Percentiles rank a stretch among this genome's conserved stretches.
These are phyloP conservation scores for Stachybotrys chlorohalonatus DNA, from an alignment of 2,329 filamentous ascomycete species.

Conservation along the genomic window DNA sequence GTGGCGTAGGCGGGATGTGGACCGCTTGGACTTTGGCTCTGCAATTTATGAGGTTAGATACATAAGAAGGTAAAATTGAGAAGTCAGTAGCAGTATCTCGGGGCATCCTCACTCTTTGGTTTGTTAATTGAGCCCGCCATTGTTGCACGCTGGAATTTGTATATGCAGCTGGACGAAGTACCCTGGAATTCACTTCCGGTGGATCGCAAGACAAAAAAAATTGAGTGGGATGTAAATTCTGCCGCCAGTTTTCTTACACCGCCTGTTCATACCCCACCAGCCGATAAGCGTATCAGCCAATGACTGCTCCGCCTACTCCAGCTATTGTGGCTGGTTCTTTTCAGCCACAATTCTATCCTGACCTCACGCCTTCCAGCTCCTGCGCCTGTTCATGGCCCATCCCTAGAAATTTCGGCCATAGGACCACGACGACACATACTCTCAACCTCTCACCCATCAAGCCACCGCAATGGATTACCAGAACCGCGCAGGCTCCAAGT, in stretches of 20 bases:
- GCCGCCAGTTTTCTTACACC: conserved; percentile 20
- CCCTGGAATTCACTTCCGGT: background rate
- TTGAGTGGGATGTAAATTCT: conserved; percentile 29
- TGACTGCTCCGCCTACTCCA: too few relatives aligned
- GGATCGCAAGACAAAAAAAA: conserved; percentile 18
- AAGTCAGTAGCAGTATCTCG: background rate
- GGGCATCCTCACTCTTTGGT: conserved; percentile 36
- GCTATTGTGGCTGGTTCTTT: too few relatives aligned
- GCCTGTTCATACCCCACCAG: conserved; percentile 8
- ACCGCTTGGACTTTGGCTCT: conserved; percentile 95
- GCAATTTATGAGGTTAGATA: background rate
- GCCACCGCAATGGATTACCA: conserved; percentile 55
- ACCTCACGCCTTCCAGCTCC: conserved; percentile 1
- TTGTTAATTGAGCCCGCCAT: conserved; percentile 49
- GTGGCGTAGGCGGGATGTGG: conserved; percentile 78
- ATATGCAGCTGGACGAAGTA: background rate
- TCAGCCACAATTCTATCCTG: conserved; percentile 1
- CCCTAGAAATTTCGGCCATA: background rate
- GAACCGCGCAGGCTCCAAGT: conserved; percentile 95
- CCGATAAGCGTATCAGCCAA: background rate
- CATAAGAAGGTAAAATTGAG: background rate
- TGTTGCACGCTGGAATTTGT: conserved; percentile 9
- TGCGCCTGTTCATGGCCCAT: too few relatives aligned
- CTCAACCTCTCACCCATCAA: background rate
- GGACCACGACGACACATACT: background rate